These are phyloP conservation scores for Puya raimondii DNA, from an alignment of 176 grass and related monocot species.

Conservation along the genomic window DNA sequence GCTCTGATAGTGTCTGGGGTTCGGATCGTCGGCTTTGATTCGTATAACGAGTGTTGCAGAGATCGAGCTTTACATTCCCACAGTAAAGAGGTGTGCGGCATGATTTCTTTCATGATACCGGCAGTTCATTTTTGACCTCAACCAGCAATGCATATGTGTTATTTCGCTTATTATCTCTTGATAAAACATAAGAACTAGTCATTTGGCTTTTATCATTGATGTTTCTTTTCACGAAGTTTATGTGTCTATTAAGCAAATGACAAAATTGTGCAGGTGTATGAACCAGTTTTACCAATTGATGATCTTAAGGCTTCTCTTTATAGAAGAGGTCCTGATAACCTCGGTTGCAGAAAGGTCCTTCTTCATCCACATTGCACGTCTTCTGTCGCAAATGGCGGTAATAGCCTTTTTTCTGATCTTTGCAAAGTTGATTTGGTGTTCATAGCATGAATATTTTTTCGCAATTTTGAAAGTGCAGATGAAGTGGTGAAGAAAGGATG, in stretches of 20 bases:
- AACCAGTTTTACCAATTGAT: constrained; percentile 31
- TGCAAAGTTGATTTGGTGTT: background rate
- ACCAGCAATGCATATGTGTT: too few species aligned
- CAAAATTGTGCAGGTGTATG: constrained; percentile 14
- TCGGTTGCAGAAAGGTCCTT: constrained; percentile 39
- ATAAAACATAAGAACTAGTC: too few species aligned
- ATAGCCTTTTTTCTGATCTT: background rate
- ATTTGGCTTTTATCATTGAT: too few species aligned
- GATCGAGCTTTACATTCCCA: background rate
- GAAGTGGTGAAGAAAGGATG: constrained; percentile 5
- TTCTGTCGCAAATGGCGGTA: constrained; percentile 22
- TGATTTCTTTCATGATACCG: background rate
- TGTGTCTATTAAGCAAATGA: background rate
- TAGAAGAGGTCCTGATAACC: constrained; percentile 51
- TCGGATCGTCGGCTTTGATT: constrained; percentile 22
- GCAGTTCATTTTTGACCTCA: too few species aligned
- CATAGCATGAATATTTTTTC: constrained; percentile 9
- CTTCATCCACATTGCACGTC: constrained; percentile 19
- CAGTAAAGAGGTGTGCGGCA: background rate
- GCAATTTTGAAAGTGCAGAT: background rate
- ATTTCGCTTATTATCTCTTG: too few species aligned
- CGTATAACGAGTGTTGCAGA: background rate
- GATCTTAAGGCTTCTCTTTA: constrained; percentile 58
- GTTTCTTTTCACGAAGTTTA: too few species aligned
- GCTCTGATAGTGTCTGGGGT: constrained; percentile 54